Evolutionary conservation across 495 filamentous ascomycete genomes (phyloP).

Genomic region (Hypoxylon lienhwacheense): DNA sequence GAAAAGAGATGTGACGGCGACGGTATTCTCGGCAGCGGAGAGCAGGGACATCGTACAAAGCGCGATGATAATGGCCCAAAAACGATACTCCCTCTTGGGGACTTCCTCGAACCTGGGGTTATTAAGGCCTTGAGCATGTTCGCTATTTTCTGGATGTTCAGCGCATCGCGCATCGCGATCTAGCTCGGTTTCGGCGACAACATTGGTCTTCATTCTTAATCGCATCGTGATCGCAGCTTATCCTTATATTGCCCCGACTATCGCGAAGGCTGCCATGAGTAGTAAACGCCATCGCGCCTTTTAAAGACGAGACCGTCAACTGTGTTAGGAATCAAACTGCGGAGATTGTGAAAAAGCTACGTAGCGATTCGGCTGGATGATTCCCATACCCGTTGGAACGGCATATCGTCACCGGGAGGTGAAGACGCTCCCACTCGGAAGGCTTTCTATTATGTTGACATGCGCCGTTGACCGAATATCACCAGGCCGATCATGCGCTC

Average conservation of each 20-base stretch:
- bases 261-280: no score
- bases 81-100: slow-evolving; percentile 22
- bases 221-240: background rate
- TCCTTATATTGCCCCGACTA: background rate
- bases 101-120: background rate
- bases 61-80: slow-evolving; percentile 47
- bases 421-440: slow-evolving; percentile 14
- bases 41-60: slow-evolving; percentile 44
- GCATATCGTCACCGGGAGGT: slow-evolving; percentile 7
- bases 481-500: background rate
- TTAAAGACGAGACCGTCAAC: background rate
- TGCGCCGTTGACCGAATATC: slow-evolving; percentile 12
- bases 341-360: background rate
- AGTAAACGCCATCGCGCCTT: slow-evolving; percentile 1
- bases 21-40: slow-evolving; percentile 54
- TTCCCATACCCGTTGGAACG: slow-evolving; percentile 2
- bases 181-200: background rate
- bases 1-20: slow-evolving; percentile 55
- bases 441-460: slow-evolving; percentile 3
- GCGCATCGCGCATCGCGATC: background rate
- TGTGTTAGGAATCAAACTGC: background rate
- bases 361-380: background rate
- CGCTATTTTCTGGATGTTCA: background rate
- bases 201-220: background rate
- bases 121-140: background rate